Evolutionary conservation across 2,329 filamentous ascomycete species (phyloP), one percentile per base, ranked within the genome.

Genomic region (Venturia oleaginea): DNA sequence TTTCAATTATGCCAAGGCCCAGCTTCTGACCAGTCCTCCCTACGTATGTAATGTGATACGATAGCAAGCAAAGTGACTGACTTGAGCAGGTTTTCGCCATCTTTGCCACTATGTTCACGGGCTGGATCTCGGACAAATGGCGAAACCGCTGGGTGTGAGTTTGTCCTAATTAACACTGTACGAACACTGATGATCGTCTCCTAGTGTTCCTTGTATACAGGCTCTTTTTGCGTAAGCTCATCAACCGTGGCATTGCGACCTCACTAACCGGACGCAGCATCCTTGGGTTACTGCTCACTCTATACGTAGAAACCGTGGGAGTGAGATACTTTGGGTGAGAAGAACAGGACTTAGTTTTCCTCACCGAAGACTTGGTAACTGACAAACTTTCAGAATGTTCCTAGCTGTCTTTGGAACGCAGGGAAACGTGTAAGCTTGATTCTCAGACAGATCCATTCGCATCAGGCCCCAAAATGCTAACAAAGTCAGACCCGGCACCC

Each of bases 401-500:
- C 65, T 75, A 15, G 70, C 69, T 8, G 68, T 68, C 2, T 70
- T 69, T 32, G 72, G 73, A 7, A 68, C 67, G 10, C 70, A 74
- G 19, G 69, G 68, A 0, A 74, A 74, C 59, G 65, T 74, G 59
- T 42, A 30, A n/a, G 30, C 24, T 5, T 13, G 2, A 3, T 34
- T 34, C 3, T 10, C 43, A 32, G 4, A 27, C 51, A 19, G n/a
- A 27, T 13, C 32, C 17, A 10, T 10, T 10, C 4, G 10, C 4
- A 37, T 10, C 4, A 10, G 34, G 34, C 5, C 34, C 34, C 34
- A 37, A 37, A 10, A 37, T 55, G 3, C n/a, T 37, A 34, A 34
- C 55, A 24, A 6, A 7, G 3, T 34, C 37, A 59, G 55, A 1
- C 73, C 72, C 3, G 69, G 71, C 1, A 67, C 69, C 10, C 71